Base-by-base conservation (phyloP, 257 asterid species). In the Asclepias syriaca region DNA sequence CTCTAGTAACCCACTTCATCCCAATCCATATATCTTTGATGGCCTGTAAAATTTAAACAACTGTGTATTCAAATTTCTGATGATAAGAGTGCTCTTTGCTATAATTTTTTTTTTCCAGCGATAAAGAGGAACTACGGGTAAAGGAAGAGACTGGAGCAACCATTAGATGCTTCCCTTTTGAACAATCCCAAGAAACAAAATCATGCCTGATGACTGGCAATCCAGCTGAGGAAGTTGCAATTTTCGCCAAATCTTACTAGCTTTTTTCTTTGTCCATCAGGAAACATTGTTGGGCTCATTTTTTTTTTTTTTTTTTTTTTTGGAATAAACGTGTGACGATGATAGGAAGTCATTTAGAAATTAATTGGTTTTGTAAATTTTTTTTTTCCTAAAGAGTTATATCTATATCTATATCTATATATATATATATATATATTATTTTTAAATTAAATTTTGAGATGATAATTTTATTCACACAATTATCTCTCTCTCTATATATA, bases 71-170 rank as follows among this genome's bases (percentile, higher is more conserved):
- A 24, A 24, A 40, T 10, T 29, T 8, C 46, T 61, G 66, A 61
- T 61, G 48, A 15, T 61, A 61, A 60, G 8, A 21, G 32, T 32
- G 55, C 53, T 5, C 67, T 7, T 14, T 15, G 13, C 68, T 34
- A 49, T 45, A 32, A 40, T 40, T 6, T 40, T 1, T 14, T 49
- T 49, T 8, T 75, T 19, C 27, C 81, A 92, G 97, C 18, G 97
- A 92, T 39, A 53, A 80, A 65, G 98, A 95, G 24, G 99, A 95
- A 74, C 72, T 78, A 56, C 86, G 82, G 86, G 95, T 95, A 81
- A 92, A 95, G 83, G 97, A 92, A 83, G 98, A 95, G 81, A 92
- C 99, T 0, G 97, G 98, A 45, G 98, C 98, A 39, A 94, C 97
- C 72, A 85, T 91, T 66, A 84, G 98, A 82, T 94, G 98, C 77